Base-by-base conservation (phyloP, 768 basidiomycete genomes). In the Ramaria rubella region DNA sequence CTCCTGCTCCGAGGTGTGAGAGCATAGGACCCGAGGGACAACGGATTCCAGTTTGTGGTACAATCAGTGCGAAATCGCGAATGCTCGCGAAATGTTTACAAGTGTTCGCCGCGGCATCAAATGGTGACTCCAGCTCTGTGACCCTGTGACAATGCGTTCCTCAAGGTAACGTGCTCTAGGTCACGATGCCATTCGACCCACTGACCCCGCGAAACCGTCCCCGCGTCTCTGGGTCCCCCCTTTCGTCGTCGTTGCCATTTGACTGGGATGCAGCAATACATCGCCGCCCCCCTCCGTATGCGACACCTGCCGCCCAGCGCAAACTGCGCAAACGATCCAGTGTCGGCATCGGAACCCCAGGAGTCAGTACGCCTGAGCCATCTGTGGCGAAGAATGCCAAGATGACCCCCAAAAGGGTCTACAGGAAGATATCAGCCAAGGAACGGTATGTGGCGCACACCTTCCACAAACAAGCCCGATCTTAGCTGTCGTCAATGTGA, bases 221-320 rank as follows among this genome's bases (percentile, higher is more conserved):
- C 21, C 30, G 55, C 12, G 14, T 38, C 17, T 56, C 55, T 31
- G 45, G 55, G 9, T 56, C 55, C 19, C 55, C 90, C 3, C 75
- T 87, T 46, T 88, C 89, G 5, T 84, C 86, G 1, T 85, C 86
- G 6, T 69, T 77, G 8, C 86, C 90, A 1, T 93, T 93, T 63
- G 90, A 93, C 72, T 92, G 90, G 90, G 85, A 87, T 29, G 90
- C 90, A 0, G 90, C 83, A 12, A 76, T 85, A n/a, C 76, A 81
- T 1, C 75, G 79, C 49, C 77, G 76, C 59, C 83, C 87, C 3
- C 81, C 90, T 3, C 90, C 90, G 3, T 92, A 86, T 75, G 75
- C 74, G 2, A 82, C 83, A 0, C 87, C 87, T 2, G 44, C 55
- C 29, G 46, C 65, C 33, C 44, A 55, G 43, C 48, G 57, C 33